Conservation (phyloP, 2,329 filamentous ascomycete species). For the Aspergillus sp. region DNA sequence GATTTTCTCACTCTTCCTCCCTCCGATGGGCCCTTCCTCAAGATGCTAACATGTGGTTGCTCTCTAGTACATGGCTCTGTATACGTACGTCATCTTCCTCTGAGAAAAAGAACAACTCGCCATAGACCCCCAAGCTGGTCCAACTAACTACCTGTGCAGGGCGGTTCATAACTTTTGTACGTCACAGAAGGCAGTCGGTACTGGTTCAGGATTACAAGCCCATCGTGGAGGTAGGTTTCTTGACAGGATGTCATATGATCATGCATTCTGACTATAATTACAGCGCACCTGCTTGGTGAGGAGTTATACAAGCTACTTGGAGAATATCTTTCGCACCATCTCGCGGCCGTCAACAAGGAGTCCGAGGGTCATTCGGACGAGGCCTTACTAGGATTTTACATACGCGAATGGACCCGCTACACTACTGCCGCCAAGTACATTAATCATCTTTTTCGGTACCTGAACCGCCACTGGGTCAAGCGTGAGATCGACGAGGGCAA, state of each 20-base stretch:
- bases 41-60: conserved; percentile 12
- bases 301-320: conserved; percentile 93
- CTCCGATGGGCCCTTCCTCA: neutral
- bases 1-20: conserved; percentile 6
- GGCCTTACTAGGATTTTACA: conserved; percentile 87
- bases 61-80: conserved; percentile 84
- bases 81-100: conserved; percentile 61
- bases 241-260: neutral
- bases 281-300: conserved; percentile 90
- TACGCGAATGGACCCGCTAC: conserved; percentile 93
- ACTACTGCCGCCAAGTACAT: conserved; percentile 96
- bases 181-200: conserved; percentile 85
- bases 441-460: conserved; percentile 92
- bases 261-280: conserved; percentile 13
- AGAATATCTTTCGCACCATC: conserved; percentile 75
- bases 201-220: conserved; percentile 49
- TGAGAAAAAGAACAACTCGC: neutral
- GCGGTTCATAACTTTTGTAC: conserved; percentile 99
- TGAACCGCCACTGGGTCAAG: conserved; percentile 99
- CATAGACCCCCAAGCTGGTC: conserved; percentile 22
- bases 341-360: conserved; percentile 66
- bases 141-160: conserved; percentile 38
- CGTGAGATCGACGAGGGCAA: conserved; percentile 98
- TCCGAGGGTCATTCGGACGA: conserved; percentile 84
- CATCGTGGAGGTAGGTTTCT: conserved; percentile 69